phyloP scores from a whole-genome alignment of 2,329 filamentous ascomycete genomes.

The Nothophoma quercina region DNA sequence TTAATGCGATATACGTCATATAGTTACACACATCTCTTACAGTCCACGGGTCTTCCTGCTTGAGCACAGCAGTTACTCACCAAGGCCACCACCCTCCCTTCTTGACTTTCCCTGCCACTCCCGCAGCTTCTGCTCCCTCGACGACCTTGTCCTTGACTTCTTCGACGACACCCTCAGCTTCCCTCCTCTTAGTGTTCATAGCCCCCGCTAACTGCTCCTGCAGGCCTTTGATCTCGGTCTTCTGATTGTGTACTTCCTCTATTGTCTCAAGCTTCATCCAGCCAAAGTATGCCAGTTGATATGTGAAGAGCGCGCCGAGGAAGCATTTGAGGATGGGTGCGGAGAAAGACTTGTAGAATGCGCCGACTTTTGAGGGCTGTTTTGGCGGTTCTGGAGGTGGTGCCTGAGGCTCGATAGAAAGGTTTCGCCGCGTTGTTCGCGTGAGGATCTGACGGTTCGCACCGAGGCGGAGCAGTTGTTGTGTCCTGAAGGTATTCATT shows the following conservation, averaged over 20 bases:
- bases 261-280: conserved; percentile 79
- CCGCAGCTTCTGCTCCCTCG: conserved; percentile 23
- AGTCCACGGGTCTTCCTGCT: background rate
- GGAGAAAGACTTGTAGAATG: conserved; percentile 78
- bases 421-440: conserved; percentile 1
- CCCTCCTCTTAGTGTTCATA: conserved; percentile 25
- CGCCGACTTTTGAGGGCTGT: conserved; percentile 42
- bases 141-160: conserved; percentile 25
- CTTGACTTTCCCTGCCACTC: conserved; percentile 22
- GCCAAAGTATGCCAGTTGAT: conserved; percentile 76
- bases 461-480: conserved; percentile 4
- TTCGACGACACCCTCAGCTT: conserved; percentile 13
- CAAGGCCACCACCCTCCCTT: conserved; percentile 38
- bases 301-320: conserved; percentile 77
- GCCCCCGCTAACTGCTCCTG: conserved; percentile 34
- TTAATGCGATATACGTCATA: background rate
- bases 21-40: background rate
- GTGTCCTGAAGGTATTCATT: conserved; percentile 4
- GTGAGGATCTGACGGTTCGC: background rate
- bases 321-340: conserved; percentile 77
- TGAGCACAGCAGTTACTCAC: conserved; percentile 12
- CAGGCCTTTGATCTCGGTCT: conserved; percentile 28
- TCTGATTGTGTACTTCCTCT: conserved; percentile 67
- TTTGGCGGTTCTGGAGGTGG: conserved; percentile 47
- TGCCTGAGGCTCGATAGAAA: conserved; percentile 10